phyloP scores from a whole-genome alignment of 345 rosid genomes.

The Moricandia arvensis region DNA sequence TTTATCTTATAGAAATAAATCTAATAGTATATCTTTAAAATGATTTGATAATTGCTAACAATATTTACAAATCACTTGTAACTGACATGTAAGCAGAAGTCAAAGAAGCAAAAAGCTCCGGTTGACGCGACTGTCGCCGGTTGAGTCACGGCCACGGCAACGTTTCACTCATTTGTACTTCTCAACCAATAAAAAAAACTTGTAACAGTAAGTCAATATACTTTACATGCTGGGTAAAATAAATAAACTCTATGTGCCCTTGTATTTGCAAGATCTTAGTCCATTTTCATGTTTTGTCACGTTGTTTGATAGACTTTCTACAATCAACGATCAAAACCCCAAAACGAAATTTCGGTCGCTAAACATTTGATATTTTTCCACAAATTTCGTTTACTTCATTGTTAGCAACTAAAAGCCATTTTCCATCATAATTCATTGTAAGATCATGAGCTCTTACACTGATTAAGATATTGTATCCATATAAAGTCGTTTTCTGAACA shows the following conservation, averaged over 20 bases:
- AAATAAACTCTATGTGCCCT: not conserved
- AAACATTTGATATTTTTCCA: not conserved
- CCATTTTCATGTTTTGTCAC: not conserved
- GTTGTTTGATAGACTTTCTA: not conserved
- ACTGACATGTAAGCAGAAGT: slow-evolving; percentile 39
- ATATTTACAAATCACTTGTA: too few species aligned
- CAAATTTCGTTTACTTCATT: not conserved
- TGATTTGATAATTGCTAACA: not conserved
- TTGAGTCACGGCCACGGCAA: slow-evolving; percentile 53
- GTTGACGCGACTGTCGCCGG: slow-evolving; percentile 56
- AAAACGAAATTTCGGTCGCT: too few species aligned
- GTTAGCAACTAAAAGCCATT: not conserved
- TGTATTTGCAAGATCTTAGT: not conserved
- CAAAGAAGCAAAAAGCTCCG: slow-evolving; percentile 54
- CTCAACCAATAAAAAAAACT: not conserved
- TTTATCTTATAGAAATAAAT: not conserved
- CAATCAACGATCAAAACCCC: not conserved
- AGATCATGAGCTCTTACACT: not conserved
- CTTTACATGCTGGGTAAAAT: not conserved
- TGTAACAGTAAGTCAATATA: not conserved
- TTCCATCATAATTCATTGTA: not conserved
- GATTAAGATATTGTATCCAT: not conserved
- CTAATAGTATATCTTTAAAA: not conserved
- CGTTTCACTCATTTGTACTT: slow-evolving; percentile 23
- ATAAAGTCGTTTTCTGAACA: not conserved